Base-by-base conservation (phyloP, 306 rosid genomes). In the Inga leiocalycina region DNA sequence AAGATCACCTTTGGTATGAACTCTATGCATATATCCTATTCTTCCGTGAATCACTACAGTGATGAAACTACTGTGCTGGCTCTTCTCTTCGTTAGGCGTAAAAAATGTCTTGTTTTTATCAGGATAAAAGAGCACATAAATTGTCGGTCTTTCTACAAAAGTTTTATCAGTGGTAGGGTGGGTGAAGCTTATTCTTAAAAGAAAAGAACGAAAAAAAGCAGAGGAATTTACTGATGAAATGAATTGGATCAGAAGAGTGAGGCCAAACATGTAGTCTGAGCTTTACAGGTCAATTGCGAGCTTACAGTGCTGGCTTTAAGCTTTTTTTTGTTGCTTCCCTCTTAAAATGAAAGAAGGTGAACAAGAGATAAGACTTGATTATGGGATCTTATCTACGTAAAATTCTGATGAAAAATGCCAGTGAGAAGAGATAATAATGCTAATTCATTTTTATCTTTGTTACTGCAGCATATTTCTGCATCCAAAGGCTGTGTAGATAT, bases 1-100 rank as follows among this genome's bases (percentile, higher is more conserved):
- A 79, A 83, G 92, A 79, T 87, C 89, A 0, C 89, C 92, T 52
- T 85, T 89, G 91, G 92, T 89, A 84, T 41, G 88, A 59, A 76
- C 43, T 74, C 41, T 10, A 7, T 57, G 19, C 69, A 15, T 39
- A 37, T 44, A 74, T 16, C 32, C 10, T 74, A 16, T 56, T 37
- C 20, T 54, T 75, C 48, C 67, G 2, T 75, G 66, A 51, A 62
- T 74, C 59, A 3, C 48, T 17, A 39, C 65, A 16, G 43, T 11
- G 20, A 19, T 35, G 48, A 52, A 52, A 35, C 24, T 27, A 22
- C 78, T 16, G 11, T 32, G 46, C 67, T 19, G 39, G 7, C 30
- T 4, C 34, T 27, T 34, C 34, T 52, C 79, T 34, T 56, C 35
- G n/a, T 35, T 51, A 17, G 41, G 46, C 77, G 14, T 30, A 11